Base-by-base conservation (phyloP, 2,329 filamentous ascomycete species). In the Cercospora zeina region DNA sequence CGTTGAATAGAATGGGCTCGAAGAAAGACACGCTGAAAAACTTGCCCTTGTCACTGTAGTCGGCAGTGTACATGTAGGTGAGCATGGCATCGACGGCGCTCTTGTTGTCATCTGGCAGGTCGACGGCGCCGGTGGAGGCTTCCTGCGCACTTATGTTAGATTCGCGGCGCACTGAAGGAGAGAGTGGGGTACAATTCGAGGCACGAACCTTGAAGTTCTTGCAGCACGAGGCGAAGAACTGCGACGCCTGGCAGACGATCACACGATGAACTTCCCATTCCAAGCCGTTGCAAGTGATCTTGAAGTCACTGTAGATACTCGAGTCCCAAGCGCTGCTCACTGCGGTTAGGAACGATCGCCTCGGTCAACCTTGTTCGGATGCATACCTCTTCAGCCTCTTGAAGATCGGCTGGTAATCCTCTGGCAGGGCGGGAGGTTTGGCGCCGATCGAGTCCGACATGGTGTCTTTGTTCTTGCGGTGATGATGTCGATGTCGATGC, bases 221-320 rank as follows among this genome's bases (percentile, higher is more conserved):
- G 19, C 63, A 58, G 39, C 68, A 71, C 0, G 69, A 65, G 4
- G 59, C 58, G 42, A 73, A 70, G 60, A 65, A 72, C 0, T 62
- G 62, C 1, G 68, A 72, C 7, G 65, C 64, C 3, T 59, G 11
- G 24, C 70, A 72, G 5, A 73, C 39, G 27, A 71, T 63, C 1
- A 47, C 45, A 42, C 69, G 69, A 58, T 73, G 70, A 1, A 70
- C 70, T 8, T 53, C 45, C 60, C 65, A 70, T 4, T 31, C 33
- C 39, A 50, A 58, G 6, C 55, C 59, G 4, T 62, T 59, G 47
- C 70, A 70, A 9, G 50, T 63, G 57, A 73, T 64, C 10, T 36
- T 67, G 0, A 73, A 54, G 24, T 73, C 69, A 4, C 65, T 59
- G 57, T 47, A 34, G 2, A 47, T 13, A 2, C 54, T 21, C 37